Evolutionary conservation across 2,329 filamentous ascomycete genomes (phyloP).

Genomic region (Sphaerulina vaccinii): DNA sequence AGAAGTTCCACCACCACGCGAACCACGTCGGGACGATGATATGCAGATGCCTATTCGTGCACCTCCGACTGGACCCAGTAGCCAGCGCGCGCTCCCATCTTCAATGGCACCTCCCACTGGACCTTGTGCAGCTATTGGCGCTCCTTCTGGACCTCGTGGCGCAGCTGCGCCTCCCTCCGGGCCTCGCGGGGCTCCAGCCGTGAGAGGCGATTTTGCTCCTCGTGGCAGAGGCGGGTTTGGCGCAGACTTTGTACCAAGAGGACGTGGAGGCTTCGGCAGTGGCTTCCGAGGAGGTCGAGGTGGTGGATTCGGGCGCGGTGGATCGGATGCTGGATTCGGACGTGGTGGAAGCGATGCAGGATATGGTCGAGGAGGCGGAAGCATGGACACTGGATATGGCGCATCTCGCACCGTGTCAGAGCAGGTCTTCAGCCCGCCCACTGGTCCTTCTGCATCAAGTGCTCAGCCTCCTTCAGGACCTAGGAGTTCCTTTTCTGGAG

Average conservation of each 20-base stretch:
- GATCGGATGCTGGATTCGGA: slow-evolving; percentile 7
- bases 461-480: slow-evolving; percentile 36
- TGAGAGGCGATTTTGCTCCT: slow-evolving; percentile 37
- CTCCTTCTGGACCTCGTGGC: slow-evolving; percentile 37
- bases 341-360: slow-evolving; percentile 16
- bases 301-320: slow-evolving; percentile 15
- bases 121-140: slow-evolving; percentile 30
- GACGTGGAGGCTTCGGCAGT: slow-evolving; percentile 36
- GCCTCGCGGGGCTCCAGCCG: slow-evolving; percentile 37
- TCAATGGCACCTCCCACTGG: slow-evolving; percentile 35
- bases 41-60: slow-evolving; percentile 24
- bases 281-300: slow-evolving; percentile 35
- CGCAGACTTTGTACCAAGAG: slow-evolving; percentile 31
- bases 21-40: slow-evolving; percentile 32
- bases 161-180: slow-evolving; percentile 32
- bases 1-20: slow-evolving; percentile 31
- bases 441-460: slow-evolving; percentile 18
- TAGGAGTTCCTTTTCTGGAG: slow-evolving; percentile 32
- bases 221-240: slow-evolving; percentile 43
- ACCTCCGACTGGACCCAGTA: slow-evolving; percentile 33
- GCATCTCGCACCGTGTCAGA: slow-evolving; percentile 13
- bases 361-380: slow-evolving; percentile 8
- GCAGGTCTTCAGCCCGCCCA: slow-evolving; percentile 16
- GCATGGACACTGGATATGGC: slow-evolving; percentile 12
- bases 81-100: slow-evolving; percentile 20